Evolutionary conservation across 2,329 filamentous ascomycete genomes (phyloP).

Genomic region (Fusarium incarnatum): DNA sequence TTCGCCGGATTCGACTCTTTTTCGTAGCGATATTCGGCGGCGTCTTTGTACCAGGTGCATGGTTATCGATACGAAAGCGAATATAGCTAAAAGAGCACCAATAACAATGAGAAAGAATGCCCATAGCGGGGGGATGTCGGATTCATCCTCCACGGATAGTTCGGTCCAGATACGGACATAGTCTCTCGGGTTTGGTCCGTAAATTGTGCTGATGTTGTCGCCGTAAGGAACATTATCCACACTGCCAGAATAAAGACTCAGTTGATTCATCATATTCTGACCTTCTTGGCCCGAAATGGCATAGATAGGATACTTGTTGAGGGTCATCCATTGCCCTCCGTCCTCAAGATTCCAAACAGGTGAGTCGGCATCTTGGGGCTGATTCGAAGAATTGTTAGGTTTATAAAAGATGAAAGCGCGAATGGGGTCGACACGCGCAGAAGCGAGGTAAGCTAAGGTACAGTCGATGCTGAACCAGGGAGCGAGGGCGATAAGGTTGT

Average conservation of each 20-base stretch:
- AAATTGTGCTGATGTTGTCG: constrained; percentile 65
- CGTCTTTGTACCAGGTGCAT: constrained; percentile 84
- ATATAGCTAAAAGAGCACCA: constrained; percentile 75
- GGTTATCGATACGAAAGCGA: constrained; percentile 72
- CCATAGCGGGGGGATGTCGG: constrained; percentile 79
- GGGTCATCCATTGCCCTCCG: constrained; percentile 74
- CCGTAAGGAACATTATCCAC: constrained; percentile 71
- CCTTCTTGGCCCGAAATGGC: constrained; percentile 79
- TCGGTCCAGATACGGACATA: constrained; percentile 71
- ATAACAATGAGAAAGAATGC: constrained; percentile 79
- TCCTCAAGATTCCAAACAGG: constrained; percentile 78
- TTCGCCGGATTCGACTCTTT: constrained; percentile 80
- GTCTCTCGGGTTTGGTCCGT: constrained; percentile 66
- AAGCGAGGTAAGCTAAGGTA: constrained; percentile 76
- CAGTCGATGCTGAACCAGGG: constrained; percentile 86
- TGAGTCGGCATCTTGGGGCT: constrained; percentile 74
- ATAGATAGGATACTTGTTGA: constrained; percentile 84
- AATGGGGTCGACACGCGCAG: constrained; percentile 68
- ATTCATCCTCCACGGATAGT: constrained; percentile 60
- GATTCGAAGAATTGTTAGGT: constrained; percentile 65
- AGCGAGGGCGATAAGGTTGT: constrained; percentile 82
- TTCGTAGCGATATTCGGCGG: constrained; percentile 74
- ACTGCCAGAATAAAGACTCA: constrained; percentile 82
- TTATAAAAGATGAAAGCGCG: constrained; percentile 74
- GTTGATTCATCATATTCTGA: constrained; percentile 73